Conservation (phyloP, 306 rosid genomes). For the Cucurbita maxima region DNA sequence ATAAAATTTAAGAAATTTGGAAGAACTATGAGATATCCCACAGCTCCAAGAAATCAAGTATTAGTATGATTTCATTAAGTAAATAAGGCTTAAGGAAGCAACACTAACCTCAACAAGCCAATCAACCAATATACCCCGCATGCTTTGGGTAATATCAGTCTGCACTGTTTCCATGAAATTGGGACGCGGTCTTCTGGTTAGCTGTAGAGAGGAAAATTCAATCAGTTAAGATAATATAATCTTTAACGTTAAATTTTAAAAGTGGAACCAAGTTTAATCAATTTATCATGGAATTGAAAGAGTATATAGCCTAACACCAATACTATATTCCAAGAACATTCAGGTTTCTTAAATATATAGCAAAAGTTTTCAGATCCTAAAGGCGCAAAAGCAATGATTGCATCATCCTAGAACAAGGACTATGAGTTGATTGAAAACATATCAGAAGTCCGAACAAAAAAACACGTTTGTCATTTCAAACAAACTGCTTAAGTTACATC, state of each 20-base stretch:
- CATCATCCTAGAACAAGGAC: background rate
- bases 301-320: background rate
- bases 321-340: background rate
- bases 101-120: conserved; percentile 93
- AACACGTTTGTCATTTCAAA: background rate
- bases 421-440: background rate
- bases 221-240: background rate
- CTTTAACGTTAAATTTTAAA: background rate
- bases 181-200: conserved; percentile 53
- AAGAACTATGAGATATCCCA: background rate
- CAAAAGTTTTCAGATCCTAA: background rate
- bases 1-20: background rate
- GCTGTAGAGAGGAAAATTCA: conserved; percentile 24
- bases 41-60: background rate
- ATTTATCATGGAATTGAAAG: background rate
- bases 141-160: conserved; percentile 61
- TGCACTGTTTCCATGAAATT: conserved; percentile 57
- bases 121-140: conserved; percentile 84
- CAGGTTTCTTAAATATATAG: background rate
- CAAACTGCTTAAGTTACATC: background rate
- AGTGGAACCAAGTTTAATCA: background rate
- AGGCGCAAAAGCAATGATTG: background rate
- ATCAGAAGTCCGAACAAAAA: background rate
- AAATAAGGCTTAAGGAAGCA: background rate
- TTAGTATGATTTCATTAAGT: background rate